These are phyloP conservation scores for Lipomyces yamanashiensis DNA, from an alignment of 805 yeast species.

Conservation along the genomic window DNA sequence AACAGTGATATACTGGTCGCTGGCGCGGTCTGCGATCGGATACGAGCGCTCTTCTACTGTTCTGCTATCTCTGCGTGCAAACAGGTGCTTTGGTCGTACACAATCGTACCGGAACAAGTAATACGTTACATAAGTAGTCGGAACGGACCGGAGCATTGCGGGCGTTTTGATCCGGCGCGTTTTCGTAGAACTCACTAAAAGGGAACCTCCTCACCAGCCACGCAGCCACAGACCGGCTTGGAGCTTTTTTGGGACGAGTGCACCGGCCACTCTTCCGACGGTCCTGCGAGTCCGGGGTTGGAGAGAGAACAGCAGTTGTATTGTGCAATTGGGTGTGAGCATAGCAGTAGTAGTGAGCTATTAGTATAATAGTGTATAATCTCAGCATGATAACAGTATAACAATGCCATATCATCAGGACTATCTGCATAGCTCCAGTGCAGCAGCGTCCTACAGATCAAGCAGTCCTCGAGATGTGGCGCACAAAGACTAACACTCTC, in stretches of 20 bases:
- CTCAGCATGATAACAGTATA: no score
- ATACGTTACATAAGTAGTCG: neutral
- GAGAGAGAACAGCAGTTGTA: neutral
- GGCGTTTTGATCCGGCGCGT: neutral
- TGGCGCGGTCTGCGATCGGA: neutral
- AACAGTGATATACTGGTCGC: no score
- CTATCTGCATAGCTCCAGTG: no score
- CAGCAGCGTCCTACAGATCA: neutral
- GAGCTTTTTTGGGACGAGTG: constrained; percentile 1
- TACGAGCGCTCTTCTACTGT: neutral
- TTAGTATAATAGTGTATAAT: no score
- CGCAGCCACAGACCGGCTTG: constrained; percentile 6
- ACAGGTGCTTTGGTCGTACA: neutral
- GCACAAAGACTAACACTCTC: neutral
- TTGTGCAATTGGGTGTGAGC: no score
- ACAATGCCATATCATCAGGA: no score
- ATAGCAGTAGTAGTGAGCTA: neutral
- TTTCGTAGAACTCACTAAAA: neutral
- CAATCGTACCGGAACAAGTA: neutral
- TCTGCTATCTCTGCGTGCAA: neutral
- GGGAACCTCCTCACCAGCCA: constrained; percentile 11
- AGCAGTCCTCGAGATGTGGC: constrained; percentile 6
- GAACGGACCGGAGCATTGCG: constrained; percentile 1
- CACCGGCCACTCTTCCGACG: constrained; percentile 19
- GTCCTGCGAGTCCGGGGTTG: neutral